Base-by-base conservation (phyloP, 2,329 filamentous ascomycete species). In the Penicillium decumbens region DNA sequence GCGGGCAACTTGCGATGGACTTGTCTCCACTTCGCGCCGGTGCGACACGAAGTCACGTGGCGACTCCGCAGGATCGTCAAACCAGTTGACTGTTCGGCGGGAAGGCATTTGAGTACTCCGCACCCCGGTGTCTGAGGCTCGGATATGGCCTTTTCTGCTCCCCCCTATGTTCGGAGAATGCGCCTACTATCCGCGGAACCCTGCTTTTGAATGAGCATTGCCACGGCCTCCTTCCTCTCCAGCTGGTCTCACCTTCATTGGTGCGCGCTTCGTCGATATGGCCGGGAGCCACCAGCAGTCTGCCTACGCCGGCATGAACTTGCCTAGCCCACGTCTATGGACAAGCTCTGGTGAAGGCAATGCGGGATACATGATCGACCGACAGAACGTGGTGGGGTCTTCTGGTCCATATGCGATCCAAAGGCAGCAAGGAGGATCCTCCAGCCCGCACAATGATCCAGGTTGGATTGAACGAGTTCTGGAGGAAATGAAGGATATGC, bases 381-480 rank as follows among this genome's bases (percentile, higher is more conserved):
- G 48, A 13, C 56, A 54, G 33, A 47, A 43, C 10, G 32, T 48
- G n/a, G 20, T 49, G 3, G 55, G 49, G 12, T 47, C 55, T 8
- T 55, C 52, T 27, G 43, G 49, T 15, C 43, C 53, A 3, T 58
- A 53, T 41, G 53, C 46, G 12, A 30, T 56, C 15, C 54, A 57
- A 35, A 37, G 28, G 15, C 59, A 55, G 25, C 49, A 45, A 13
- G 24, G 51, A 40, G 45, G 35, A 18, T 52, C 58, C 20, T 29
- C 9, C 20, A 32, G 85, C 64, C 84, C 84, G 60, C 85, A 80
- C 13, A 84, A 84, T 67, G 74, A 82, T 50, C 73, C 80, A 53
- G 84, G 93, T 66, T 96, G 92, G 92, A 87, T 89, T 13, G 88
- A 91, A 66, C 86, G 88, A 57, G 85, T 95, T 10, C 81, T 96